Conservation (phyloP, 2,329 filamentous ascomycete genomes). For the Cladosporium sp. region DNA sequence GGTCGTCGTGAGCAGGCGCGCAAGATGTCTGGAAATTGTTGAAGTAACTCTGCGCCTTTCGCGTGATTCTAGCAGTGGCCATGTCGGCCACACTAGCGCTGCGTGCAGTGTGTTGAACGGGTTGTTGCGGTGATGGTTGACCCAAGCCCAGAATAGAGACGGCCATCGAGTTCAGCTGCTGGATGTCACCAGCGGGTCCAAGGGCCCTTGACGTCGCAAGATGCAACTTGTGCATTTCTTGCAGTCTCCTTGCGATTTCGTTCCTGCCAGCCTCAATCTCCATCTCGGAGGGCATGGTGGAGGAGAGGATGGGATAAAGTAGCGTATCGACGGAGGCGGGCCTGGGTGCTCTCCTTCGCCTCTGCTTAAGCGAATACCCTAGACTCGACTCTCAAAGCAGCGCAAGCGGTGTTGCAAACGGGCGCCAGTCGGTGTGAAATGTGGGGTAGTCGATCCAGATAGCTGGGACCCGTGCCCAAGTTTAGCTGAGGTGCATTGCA, state of each 20-base stretch:
- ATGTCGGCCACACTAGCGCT: background rate
- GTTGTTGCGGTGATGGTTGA: background rate
- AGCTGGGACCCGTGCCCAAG: background rate
- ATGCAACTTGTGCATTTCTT: slow-evolving; percentile 9
- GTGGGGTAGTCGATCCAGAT: slow-evolving; percentile 8
- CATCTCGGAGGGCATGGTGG: background rate
- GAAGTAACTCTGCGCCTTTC: slow-evolving; percentile 31
- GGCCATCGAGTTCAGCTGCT: slow-evolving; percentile 4
- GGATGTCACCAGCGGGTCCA: background rate
- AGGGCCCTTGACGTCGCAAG: background rate
- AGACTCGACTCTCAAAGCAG: background rate
- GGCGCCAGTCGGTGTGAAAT: slow-evolving; percentile 1
- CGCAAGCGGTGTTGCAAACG: slow-evolving; percentile 5
- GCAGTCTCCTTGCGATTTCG: slow-evolving; percentile 7
- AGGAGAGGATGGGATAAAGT: background rate
- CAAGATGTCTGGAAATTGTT: slow-evolving; percentile 33
- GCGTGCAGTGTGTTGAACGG: background rate
- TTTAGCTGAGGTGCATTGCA: slow-evolving; percentile 4
- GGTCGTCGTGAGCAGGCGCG: slow-evolving; percentile 25
- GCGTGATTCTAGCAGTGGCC: slow-evolving; percentile 13
- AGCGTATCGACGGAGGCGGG: background rate
- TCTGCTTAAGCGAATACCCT: background rate
- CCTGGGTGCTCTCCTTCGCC: background rate
- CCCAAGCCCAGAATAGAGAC: background rate
- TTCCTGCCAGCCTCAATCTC: slow-evolving; percentile 11